Evolutionary conservation across 2,329 filamentous ascomycete genomes (phyloP).

Genomic region (Rhynchosporium secalis): DNA sequence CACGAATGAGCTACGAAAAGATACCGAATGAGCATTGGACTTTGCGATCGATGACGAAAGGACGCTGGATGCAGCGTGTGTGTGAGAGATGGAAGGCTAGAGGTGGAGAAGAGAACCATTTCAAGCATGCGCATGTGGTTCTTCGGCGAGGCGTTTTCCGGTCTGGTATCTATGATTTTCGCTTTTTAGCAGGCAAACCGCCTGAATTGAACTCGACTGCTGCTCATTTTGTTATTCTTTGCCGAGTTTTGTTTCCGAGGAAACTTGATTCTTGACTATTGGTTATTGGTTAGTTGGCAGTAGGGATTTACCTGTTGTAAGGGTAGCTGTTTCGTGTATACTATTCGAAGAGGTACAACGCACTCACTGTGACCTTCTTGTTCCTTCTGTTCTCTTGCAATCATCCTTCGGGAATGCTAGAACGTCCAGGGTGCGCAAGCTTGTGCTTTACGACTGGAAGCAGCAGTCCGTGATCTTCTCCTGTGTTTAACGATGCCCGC

Average conservation of each 20-base stretch:
- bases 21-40: no score
- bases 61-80: not conserved
- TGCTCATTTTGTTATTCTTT: not conserved
- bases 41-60: not conserved
- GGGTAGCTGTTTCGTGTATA: not conserved
- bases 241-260: not conserved
- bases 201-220: not conserved
- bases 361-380: no score
- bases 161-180: not conserved
- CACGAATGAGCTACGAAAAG: constrained; percentile 3
- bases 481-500: no score
- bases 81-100: not conserved
- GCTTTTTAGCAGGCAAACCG: not conserved
- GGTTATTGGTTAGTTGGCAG: not conserved
- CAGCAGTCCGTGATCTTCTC: no score
- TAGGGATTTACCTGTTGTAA: not conserved
- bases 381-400: no score
- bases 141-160: constrained; percentile 1
- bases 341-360: no score
- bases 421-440: no score
- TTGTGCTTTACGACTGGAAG: no score
- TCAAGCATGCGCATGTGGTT: constrained; percentile 1
- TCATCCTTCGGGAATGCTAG: no score
- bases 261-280: not conserved
- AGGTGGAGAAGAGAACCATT: not conserved